Evolutionary conservation across 345 rosid genomes (phyloP).

Genomic region (Populus simonii): DNA sequence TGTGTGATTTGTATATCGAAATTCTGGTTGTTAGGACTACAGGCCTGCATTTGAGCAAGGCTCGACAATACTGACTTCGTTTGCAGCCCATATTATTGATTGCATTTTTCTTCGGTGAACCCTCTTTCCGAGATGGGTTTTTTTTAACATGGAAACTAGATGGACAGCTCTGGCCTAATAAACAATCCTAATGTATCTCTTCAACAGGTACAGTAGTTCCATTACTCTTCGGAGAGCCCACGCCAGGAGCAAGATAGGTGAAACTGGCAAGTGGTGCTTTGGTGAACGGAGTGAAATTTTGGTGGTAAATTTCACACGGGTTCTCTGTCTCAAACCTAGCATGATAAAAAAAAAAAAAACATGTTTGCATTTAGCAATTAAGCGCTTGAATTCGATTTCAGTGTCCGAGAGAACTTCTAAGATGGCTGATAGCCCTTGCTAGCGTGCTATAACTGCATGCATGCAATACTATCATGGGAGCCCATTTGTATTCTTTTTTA

Average conservation of each 20-base stretch:
- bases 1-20: background rate
- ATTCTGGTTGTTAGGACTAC: background rate
- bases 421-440: background rate
- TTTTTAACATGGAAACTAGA: too few relatives aligned
- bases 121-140: background rate
- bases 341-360: conserved; percentile 89
- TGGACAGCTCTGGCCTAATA: too few relatives aligned
- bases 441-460: background rate
- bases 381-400: conserved; percentile 54
- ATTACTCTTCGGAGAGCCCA: background rate
- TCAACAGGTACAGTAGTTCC: background rate
- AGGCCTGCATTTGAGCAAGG: background rate
- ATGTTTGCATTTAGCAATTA: conserved; percentile 49
- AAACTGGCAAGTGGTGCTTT: background rate
- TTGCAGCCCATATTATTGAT: background rate
- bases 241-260: background rate
- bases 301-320: background rate
- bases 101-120: background rate
- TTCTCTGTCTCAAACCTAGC: background rate
- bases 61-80: background rate
- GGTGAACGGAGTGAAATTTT: background rate
- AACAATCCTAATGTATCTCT: too few relatives aligned
- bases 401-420: conserved; percentile 21
- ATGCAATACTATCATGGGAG: background rate
- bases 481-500: background rate